Conservation (phyloP, 2,329 filamentous ascomycete genomes). For the Neonectria punicea region DNA sequence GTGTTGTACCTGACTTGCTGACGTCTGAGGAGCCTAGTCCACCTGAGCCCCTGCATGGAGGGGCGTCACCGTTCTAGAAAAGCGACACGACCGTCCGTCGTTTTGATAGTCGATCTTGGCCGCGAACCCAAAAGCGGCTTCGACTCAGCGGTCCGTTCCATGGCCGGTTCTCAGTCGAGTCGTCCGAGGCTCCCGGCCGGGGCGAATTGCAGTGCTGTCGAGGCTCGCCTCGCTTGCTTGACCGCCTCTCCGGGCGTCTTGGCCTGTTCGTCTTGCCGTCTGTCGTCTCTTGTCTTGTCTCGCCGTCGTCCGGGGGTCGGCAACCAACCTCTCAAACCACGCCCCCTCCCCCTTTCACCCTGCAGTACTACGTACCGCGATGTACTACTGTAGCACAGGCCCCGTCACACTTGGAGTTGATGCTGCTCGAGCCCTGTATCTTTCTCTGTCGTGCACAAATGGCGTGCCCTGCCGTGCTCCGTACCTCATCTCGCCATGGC, state of each 20-base stretch:
- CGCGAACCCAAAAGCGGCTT: conserved; percentile 18
- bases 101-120: background rate
- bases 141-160: conserved; percentile 32
- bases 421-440: conserved; percentile 11
- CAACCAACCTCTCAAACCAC: background rate
- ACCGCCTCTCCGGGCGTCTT: conserved; percentile 12
- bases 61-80: conserved; percentile 15
- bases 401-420: background rate
- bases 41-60: conserved; percentile 16
- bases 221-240: background rate
- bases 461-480: conserved; percentile 33
- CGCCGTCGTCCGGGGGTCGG: background rate
- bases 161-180: conserved; percentile 23
- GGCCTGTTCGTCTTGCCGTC: background rate
- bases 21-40: background rate
- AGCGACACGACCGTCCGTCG: background rate
- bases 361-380: background rate
- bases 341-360: background rate
- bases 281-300: background rate
- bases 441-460: conserved; percentile 33
- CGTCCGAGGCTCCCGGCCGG: conserved; percentile 4
- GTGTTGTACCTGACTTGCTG: background rate
- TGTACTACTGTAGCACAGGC: background rate
- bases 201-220: conserved; percentile 2
- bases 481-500: conserved; percentile 34